These are phyloP conservation scores for Tuber umbilicatum DNA, from an alignment of 495 filamentous ascomycete species.

Conservation along the genomic window DNA sequence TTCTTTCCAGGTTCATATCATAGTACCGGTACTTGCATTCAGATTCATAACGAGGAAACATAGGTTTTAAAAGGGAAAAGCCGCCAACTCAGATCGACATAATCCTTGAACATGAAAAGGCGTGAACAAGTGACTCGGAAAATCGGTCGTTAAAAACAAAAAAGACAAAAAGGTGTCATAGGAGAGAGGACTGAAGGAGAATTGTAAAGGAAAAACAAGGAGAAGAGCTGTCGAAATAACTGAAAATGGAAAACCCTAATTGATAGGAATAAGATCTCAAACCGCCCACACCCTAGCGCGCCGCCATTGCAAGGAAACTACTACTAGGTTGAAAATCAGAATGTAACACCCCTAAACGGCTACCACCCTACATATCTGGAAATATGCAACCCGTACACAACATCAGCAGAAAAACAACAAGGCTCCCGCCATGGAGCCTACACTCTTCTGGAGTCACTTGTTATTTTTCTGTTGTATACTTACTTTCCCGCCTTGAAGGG, in stretches of 20 bases:
- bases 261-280: not conserved
- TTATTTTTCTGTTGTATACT: conserved; percentile 32
- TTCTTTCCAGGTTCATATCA: not conserved
- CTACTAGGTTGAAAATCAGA: not conserved
- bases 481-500: conserved; percentile 21
- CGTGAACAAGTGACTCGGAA: not conserved
- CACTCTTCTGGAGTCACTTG: conserved; percentile 37
- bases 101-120: not conserved
- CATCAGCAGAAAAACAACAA: conserved; percentile 34
- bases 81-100: not conserved
- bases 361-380: not conserved
- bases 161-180: not conserved
- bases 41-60: not conserved
- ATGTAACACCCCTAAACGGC: not conserved
- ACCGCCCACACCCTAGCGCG: not conserved
- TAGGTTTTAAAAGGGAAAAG: not conserved
- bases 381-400: conserved; percentile 3
- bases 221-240: not conserved
- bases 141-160: not conserved
- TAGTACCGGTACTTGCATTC: not conserved
- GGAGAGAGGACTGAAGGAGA: not conserved
- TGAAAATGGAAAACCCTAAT: not conserved
- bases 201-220: not conserved
- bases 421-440: conserved; percentile 34
- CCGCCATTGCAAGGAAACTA: not conserved